Evolutionary conservation across 371 early-diverging fungal genomes (phyloP).

Genomic region (Blakeslea trispora): DNA sequence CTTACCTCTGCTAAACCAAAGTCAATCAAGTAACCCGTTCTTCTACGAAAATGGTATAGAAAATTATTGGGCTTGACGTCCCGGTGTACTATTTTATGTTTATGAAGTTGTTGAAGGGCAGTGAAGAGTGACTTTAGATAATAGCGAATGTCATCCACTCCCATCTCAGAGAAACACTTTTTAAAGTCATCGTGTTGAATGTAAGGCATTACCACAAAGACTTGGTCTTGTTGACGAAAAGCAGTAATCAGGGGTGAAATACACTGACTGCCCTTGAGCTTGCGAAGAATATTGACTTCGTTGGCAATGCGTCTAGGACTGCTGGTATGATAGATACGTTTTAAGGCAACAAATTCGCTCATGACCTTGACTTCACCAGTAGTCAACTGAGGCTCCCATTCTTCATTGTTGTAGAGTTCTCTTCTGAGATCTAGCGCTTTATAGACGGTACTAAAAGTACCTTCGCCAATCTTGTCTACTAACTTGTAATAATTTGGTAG

Average conservation of each 20-base stretch:
- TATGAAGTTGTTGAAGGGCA: conserved; percentile 77
- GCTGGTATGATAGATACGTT: conserved; percentile 89
- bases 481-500: conserved; percentile 64
- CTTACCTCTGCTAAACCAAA: conserved; percentile 95
- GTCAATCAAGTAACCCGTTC: conserved; percentile 92
- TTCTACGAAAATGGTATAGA: conserved; percentile 71
- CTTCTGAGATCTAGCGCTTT: conserved; percentile 82
- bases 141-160: conserved; percentile 66
- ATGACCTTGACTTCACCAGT: conserved; percentile 14
- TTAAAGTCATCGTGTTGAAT: conserved; percentile 86
- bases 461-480: conserved; percentile 78
- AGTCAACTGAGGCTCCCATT: conserved; percentile 13
- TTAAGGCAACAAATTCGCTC: conserved; percentile 81
- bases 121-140: conserved; percentile 84
- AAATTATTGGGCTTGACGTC: conserved; percentile 99
- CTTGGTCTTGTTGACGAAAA: conserved; percentile 82
- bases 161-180: conserved; percentile 2
- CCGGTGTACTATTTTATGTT: conserved; percentile 78
- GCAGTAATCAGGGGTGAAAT: conserved; percentile 86
- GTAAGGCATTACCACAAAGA: conserved; percentile 88
- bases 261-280: conserved; percentile 54
- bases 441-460: conserved; percentile 95
- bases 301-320: conserved; percentile 84
- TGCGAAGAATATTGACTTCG: conserved; percentile 83
- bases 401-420: conserved; percentile 65